Evolutionary conservation across 164 flowering plant genomes (phyloP).

Genomic region (Chimonanthus praecox): DNA sequence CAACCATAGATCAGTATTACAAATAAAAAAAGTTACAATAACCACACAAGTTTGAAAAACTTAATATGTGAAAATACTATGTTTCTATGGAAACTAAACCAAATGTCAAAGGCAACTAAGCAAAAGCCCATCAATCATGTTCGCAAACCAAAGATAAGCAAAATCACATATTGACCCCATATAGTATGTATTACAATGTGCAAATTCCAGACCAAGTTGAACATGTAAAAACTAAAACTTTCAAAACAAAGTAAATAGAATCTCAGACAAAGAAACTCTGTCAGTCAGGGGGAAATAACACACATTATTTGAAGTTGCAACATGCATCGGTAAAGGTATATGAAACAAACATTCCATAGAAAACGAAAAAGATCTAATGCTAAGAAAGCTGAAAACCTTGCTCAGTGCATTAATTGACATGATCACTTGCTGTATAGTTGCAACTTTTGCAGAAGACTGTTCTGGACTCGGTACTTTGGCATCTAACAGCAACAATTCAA

Average conservation of each 20-base stretch:
- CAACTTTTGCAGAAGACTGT: conserved; percentile 49
- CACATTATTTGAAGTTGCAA: neutral
- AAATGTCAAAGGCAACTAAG: neutral
- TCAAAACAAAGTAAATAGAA: neutral
- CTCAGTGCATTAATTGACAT: conserved; percentile 93
- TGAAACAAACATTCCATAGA: neutral
- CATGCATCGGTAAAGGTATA: neutral
- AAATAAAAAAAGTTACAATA: neutral
- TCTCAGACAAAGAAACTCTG: neutral
- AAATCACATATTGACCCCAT: neutral
- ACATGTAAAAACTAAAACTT: neutral
- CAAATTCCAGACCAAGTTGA: neutral
- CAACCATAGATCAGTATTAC: too few species aligned
- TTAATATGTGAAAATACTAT: neutral
- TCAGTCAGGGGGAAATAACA: neutral
- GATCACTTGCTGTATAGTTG: conserved; percentile 64
- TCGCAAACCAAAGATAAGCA: neutral
- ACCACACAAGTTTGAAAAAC: neutral
- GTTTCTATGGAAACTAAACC: neutral
- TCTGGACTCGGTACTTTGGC: conserved; percentile 44
- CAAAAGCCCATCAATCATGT: neutral
- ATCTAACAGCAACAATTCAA: conserved; percentile 52
- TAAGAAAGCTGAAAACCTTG: conserved; percentile 51
- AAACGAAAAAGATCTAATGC: neutral
- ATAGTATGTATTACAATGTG: neutral